A percentile compares a stretch with the other conserved stretches of the same genome.
These are phyloP conservation scores for Tylopilus intermedius DNA, from an alignment of 768 basidiomycete genomes.

Conservation along the genomic window DNA sequence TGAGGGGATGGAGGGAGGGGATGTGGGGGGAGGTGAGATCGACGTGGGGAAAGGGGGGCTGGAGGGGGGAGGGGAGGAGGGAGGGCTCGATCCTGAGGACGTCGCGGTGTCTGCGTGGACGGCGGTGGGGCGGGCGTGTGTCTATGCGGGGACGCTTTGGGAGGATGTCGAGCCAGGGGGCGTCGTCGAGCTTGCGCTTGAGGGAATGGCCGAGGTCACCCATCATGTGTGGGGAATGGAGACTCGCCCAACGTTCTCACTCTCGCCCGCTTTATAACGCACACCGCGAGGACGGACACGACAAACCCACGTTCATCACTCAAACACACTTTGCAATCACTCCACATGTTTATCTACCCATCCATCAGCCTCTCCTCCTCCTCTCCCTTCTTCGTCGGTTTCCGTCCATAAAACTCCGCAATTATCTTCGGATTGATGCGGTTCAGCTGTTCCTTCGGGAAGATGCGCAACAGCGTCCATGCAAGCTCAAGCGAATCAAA, in stretches of 20 bases:
- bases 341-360: constrained; percentile 37
- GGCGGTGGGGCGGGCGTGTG: constrained; percentile 24
- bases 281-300: constrained; percentile 12
- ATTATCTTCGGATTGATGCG: constrained; percentile 97
- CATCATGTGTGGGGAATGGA: constrained; percentile 34
- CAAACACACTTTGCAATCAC: constrained; percentile 13
- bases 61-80: constrained; percentile 22
- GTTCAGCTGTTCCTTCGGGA: constrained; percentile 98
- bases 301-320: constrained; percentile 13
- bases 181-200: constrained; percentile 53
- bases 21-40: constrained; percentile 50
- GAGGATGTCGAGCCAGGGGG: constrained; percentile 29
- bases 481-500: constrained; percentile 97
- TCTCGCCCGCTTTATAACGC: too few relatives aligned
- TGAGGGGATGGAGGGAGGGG: constrained; percentile 66
- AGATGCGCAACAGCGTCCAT: constrained; percentile 94
- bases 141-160: constrained; percentile 31
- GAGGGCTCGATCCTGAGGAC: constrained; percentile 24
- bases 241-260: too few relatives aligned
- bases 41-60: constrained; percentile 31
- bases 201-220: constrained; percentile 56
- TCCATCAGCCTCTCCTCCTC: constrained; percentile 53
- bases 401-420: constrained; percentile 87
- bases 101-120: constrained; percentile 29
- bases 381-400: constrained; percentile 60